Evolutionary conservation across 371 early-diverging fungal species (phyloP), one percentile per base, ranked within the genome.

Genomic region (Syncephalastrum racemosum): DNA sequence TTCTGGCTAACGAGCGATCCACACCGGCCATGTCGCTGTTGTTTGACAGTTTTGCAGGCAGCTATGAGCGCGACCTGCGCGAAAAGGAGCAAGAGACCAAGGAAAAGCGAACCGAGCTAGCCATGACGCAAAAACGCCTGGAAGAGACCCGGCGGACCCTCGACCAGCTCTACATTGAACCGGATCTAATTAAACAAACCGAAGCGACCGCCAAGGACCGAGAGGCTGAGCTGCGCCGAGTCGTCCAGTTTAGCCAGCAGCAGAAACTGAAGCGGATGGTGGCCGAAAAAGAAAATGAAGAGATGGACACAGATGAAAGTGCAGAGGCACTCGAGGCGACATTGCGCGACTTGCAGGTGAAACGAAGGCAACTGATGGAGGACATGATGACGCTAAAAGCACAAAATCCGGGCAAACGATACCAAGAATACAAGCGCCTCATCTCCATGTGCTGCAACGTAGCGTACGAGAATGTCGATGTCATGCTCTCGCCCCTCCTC

Each of bases 371-470:
- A 23, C 46, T 58, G 24, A 67, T 69, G 3, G 64, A 69, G 7
- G 50, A 54, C 23, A 24, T 73, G 12, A 52, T 68, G 13, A 22
- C 50, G 4, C 43, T 73, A 3, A 48, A 57, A 46, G 44, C 66
- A 10, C 61, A 65, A 20, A 61, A 62, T 19, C 75, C 79, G 0
- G 62, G 62, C 22, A 66, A 67, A 42, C 55, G 66, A 16, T 73
- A 73, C 54, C 75, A 75, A 58, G 72, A 79, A 20, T 79, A 79
- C 50, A 79, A 75, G 27, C 70, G 76, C 10, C 43, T 79, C 15
- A 79, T 79, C 31, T 71, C 74, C 22, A 69, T 73, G 63, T 79
- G 76, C 18, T 79, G 79, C 46, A 73, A 70, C 39, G 76, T 79
- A 4, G 62, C 69, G 4, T 75, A 75, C 52, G 76, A 79, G 48